Evolutionary conservation across 257 asterid genomes (phyloP).

Genomic region (Rehmannia glutinosa): DNA sequence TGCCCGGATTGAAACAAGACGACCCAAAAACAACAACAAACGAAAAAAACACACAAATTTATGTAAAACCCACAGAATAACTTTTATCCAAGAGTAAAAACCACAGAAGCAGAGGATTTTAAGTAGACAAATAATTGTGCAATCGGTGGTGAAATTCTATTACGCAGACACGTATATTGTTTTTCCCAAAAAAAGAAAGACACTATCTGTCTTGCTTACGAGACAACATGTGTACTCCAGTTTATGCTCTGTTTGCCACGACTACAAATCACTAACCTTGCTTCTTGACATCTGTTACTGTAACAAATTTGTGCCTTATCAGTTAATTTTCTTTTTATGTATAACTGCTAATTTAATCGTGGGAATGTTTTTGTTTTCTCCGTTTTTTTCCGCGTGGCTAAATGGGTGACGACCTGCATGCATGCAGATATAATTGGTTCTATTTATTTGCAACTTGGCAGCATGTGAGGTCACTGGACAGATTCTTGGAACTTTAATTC

Average conservation of each 20-base stretch:
- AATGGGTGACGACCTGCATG: too few species aligned
- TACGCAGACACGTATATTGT: slow-evolving; percentile 23
- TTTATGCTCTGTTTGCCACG: slow-evolving; percentile 31
- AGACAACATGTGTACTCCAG: slow-evolving; percentile 27
- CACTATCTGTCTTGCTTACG: slow-evolving; percentile 8
- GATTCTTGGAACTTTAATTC: too few species aligned
- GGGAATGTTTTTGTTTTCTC: too few species aligned
- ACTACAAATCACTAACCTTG: slow-evolving; percentile 16
- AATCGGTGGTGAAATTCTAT: too few species aligned
- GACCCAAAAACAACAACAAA: neutral
- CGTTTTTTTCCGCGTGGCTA: too few species aligned
- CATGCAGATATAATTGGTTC: too few species aligned
- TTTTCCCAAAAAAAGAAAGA: too few species aligned
- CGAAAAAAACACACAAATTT: neutral
- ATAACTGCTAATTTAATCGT: too few species aligned
- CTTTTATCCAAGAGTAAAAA: neutral
- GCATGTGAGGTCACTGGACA: too few species aligned
- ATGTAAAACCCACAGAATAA: neutral
- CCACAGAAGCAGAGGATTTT: neutral
- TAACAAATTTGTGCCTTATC: slow-evolving; percentile 1
- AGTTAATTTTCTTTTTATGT: neutral
- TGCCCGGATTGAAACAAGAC: neutral
- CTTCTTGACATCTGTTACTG: slow-evolving; percentile 22
- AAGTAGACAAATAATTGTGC: too few species aligned
- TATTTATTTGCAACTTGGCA: too few species aligned